These are phyloP conservation scores for Teratosphaeria gauchensis DNA, from an alignment of 2,329 filamentous ascomycete genomes.

Conservation along the genomic window DNA sequence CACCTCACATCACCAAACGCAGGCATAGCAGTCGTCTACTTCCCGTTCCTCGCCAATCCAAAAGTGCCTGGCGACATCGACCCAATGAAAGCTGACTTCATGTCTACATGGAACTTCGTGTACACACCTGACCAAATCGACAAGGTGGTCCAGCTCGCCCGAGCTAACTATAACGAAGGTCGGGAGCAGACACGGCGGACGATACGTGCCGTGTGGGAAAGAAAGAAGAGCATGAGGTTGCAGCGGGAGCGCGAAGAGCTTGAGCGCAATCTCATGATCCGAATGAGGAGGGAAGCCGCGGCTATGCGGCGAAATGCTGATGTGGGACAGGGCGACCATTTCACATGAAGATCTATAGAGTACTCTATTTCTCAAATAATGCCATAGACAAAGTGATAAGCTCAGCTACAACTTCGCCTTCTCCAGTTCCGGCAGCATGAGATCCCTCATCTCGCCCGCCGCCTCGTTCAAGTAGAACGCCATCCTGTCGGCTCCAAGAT, in stretches of 20 bases:
- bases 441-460: constrained; percentile 75
- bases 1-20: constrained; percentile 66
- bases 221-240: constrained; percentile 65
- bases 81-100: constrained; percentile 71
- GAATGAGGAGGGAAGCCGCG: constrained; percentile 18
- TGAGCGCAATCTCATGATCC: constrained; percentile 28
- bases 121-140: constrained; percentile 90
- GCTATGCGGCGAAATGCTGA: constrained; percentile 13
- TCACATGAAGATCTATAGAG: constrained; percentile 1
- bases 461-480: constrained; percentile 94
- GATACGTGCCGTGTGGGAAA: constrained; percentile 81
- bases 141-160: constrained; percentile 67
- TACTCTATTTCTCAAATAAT: background rate
- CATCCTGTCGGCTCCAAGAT: constrained; percentile 82
- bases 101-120: constrained; percentile 97
- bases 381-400: background rate
- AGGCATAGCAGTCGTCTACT: constrained; percentile 81
- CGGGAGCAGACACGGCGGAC: constrained; percentile 67
- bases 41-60: constrained; percentile 77
- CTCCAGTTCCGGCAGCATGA: constrained; percentile 56
- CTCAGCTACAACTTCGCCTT: constrained; percentile 73
- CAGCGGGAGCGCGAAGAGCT: constrained; percentile 37
- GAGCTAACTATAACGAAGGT: constrained; percentile 79
- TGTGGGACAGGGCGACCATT: constrained; percentile 17
- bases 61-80: constrained; percentile 66